Conservation (phyloP, 805 yeast species). For the Saccharomycopsis fermentans region DNA sequence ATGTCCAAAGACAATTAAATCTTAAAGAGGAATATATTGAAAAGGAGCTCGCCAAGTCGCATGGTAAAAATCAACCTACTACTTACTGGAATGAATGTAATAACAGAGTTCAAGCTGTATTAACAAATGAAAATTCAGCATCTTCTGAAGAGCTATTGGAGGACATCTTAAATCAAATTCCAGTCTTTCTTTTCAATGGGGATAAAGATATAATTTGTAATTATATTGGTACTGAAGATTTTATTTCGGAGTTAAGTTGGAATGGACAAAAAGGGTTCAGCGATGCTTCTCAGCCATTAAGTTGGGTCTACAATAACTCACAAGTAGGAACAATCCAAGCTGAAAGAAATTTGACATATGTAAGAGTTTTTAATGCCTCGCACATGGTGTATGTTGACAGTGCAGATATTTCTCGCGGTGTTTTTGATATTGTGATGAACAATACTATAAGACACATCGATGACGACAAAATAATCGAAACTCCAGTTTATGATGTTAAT, state of each 20-base stretch:
- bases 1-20: slow-evolving; percentile 45
- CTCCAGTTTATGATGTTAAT: slow-evolving; percentile 14
- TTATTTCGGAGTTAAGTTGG: slow-evolving; percentile 58
- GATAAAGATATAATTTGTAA: slow-evolving; percentile 87
- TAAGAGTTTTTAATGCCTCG: slow-evolving; percentile 50
- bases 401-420: slow-evolving; percentile 49
- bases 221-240: slow-evolving; percentile 57
- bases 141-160: slow-evolving; percentile 68
- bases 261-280: slow-evolving; percentile 40
- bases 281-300: slow-evolving; percentile 22
- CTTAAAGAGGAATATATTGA: slow-evolving; percentile 29
- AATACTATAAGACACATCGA: neutral
- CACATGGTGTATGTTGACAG: slow-evolving; percentile 77
- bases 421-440: slow-evolving; percentile 37
- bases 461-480: slow-evolving; percentile 4
- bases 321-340: slow-evolving; percentile 32
- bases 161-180: slow-evolving; percentile 42
- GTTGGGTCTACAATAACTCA: slow-evolving; percentile 37
- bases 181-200: slow-evolving; percentile 74
- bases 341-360: slow-evolving; percentile 56
- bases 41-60: neutral
- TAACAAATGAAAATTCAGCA: slow-evolving; percentile 41
- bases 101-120: slow-evolving; percentile 39
- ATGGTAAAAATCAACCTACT: slow-evolving; percentile 4
- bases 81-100: slow-evolving; percentile 72